Conservation (phyloP, 2,329 filamentous ascomycete species). For the Botrytis squamosa region DNA sequence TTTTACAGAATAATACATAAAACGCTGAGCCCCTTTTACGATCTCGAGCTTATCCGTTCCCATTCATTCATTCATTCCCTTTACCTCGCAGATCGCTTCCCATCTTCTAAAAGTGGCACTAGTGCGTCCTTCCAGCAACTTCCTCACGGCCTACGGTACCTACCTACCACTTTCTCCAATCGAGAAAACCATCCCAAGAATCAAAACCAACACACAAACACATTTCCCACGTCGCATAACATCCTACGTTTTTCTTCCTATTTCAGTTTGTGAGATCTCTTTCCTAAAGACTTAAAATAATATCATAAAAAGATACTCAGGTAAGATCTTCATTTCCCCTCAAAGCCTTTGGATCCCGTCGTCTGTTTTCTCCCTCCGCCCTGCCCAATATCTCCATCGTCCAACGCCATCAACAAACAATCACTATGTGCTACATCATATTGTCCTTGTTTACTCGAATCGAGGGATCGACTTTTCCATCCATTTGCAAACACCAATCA, state of each 20-base stretch:
- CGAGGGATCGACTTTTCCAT: background rate
- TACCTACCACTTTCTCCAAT: conserved; percentile 10
- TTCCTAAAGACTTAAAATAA: background rate
- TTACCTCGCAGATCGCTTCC: conserved; percentile 19
- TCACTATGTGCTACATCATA: background rate
- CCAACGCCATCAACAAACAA: conserved; percentile 5
- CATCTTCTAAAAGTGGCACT: conserved; percentile 22
- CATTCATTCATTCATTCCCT: background rate
- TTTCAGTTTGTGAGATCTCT: conserved; percentile 12
- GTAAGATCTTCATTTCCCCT: conserved; percentile 18
- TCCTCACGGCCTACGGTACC: conserved; percentile 7
- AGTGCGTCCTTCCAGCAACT: conserved; percentile 21
- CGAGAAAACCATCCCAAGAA: conserved; percentile 17
- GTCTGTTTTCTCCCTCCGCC: conserved; percentile 21
- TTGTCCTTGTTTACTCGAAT: background rate
- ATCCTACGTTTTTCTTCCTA: background rate
- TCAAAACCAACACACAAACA: conserved; percentile 12
- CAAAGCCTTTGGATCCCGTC: conserved; percentile 2
- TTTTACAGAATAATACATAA: conserved; percentile 3
- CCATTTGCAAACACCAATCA: background rate
- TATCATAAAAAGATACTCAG: conserved; percentile 10
- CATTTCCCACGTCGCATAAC: conserved; percentile 17
- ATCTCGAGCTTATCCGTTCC: background rate
- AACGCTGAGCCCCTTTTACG: background rate
- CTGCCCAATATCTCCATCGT: background rate